Evolutionary conservation across 2,329 filamentous ascomycete species (phyloP), one percentile per base, ranked within the genome.

Genomic region (Rugonectria rugulosa): DNA sequence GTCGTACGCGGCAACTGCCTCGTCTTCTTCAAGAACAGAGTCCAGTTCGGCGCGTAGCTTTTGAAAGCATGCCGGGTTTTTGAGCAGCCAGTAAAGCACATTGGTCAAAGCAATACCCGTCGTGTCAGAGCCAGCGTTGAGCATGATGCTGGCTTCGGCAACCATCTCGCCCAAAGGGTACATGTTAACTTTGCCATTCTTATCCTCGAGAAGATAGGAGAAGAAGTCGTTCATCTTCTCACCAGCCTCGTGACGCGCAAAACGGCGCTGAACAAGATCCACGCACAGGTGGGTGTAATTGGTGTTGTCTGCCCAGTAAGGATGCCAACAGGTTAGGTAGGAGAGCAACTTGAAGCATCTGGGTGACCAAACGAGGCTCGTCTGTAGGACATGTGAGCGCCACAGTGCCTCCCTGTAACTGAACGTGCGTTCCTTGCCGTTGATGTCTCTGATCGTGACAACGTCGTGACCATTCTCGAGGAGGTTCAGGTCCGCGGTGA

Each of bases 191-290:
- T 68, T 65, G 8, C 71, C 77, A 11, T 74, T 70, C 46, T 73
- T 77, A 38, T 78, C 73, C 8, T 78, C 79, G 78, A 86, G 81
- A 4, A 86, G 65, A 1, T 75, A 74, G 45, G 79, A 73, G 71
- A 87, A 85, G 68, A 87, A 85, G 61, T 87, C 84, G 37, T 83
- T 79, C 0, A 86, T 73, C 56, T 80, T 80, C 67, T 86, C 83
- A 20, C 82, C 82, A 5, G 43, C 52, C 9, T 50, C 45, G n/a
- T 62, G 43, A 4, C 53, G 47, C 9, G 50, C 45, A 1, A 68
- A 57, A 2, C 67, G 59, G 4, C 56, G 23, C 1, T 69, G 74
- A 0, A 78, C 72, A 1, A 77, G 77, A 27, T 78, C 75, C 40
- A 74, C 72, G 2, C 65, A 47, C 7, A 65, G 57, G 12, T 61